phyloP scores from a whole-genome alignment of 306 rosid genomes.

The Coriaria nepalensis region DNA sequence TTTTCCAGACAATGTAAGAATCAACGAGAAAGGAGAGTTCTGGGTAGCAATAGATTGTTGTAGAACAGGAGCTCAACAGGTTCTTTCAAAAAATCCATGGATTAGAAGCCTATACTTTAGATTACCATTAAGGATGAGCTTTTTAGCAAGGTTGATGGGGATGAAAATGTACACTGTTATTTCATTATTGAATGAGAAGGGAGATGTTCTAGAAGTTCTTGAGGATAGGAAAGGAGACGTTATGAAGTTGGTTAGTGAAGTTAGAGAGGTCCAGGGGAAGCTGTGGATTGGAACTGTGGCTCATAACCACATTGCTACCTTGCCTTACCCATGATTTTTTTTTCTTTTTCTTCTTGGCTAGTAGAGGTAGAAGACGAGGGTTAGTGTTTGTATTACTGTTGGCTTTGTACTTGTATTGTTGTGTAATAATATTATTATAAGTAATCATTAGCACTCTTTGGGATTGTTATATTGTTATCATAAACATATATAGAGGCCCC shows the following conservation, averaged over 20 bases:
- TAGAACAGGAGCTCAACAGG: slow-evolving; percentile 58
- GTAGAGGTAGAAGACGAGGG: too few relatives aligned
- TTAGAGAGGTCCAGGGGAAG: slow-evolving; percentile 56
- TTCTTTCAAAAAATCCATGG: slow-evolving; percentile 71
- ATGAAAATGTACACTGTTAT: slow-evolving; percentile 80
- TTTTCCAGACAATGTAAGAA: slow-evolving; percentile 82
- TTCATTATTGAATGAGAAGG: slow-evolving; percentile 42
- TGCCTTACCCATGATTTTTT: slow-evolving; percentile 45
- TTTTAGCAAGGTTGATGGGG: slow-evolving; percentile 57
- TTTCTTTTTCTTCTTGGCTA: too few relatives aligned
- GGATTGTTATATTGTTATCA: too few relatives aligned
- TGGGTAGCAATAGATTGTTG: slow-evolving; percentile 98
- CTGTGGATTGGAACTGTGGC: slow-evolving; percentile 97
- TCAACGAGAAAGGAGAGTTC: slow-evolving; percentile 53
- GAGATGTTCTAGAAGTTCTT: slow-evolving; percentile 66
- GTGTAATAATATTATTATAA: too few relatives aligned
- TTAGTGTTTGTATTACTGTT: too few relatives aligned
- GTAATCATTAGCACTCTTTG: too few relatives aligned
- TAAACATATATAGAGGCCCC: too few relatives aligned
- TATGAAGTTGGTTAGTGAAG: slow-evolving; percentile 85
- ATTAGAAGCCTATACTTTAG: slow-evolving; percentile 55
- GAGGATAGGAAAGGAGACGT: slow-evolving; percentile 57
- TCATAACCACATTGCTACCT: slow-evolving; percentile 77
- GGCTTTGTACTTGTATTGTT: too few relatives aligned
- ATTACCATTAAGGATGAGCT: slow-evolving; percentile 52